Evolutionary conservation across 164 flowering plant genomes (phyloP).

Genomic region (Aristolochia californica): DNA sequence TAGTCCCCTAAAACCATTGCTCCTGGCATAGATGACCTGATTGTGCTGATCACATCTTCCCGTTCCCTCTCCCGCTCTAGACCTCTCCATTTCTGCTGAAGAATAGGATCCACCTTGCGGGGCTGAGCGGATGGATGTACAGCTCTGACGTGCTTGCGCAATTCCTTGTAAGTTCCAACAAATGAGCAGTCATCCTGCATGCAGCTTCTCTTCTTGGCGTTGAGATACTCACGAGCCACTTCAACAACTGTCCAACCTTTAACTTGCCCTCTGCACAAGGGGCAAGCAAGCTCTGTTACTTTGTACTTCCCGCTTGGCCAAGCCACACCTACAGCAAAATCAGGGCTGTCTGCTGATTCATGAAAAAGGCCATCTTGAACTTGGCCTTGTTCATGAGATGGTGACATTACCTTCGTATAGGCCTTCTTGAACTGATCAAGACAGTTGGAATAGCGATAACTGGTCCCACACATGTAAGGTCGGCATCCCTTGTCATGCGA

Average conservation of each 20-base stretch:
- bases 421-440: conserved; percentile 48
- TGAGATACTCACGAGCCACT: conserved; percentile 34
- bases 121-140: conserved; percentile 37
- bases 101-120: conserved; percentile 33
- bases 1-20: conserved; percentile 45
- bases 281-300: conserved; percentile 33
- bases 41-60: conserved; percentile 45
- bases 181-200: conserved; percentile 34
- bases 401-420: conserved; percentile 18
- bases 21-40: conserved; percentile 41
- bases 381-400: conserved; percentile 5
- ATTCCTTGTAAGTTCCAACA: conserved; percentile 28
- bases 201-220: conserved; percentile 32
- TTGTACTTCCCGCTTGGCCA: conserved; percentile 18
- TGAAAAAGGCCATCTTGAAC: conserved; percentile 5
- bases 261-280: conserved; percentile 43
- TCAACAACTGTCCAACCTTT: conserved; percentile 46
- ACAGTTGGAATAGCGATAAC: conserved; percentile 55
- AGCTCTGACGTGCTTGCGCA: conserved; percentile 30
- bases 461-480: conserved; percentile 71
- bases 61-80: conserved; percentile 40
- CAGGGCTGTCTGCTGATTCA: conserved; percentile 4
- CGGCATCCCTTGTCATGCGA: conserved; percentile 70
- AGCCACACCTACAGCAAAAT: conserved; percentile 3
- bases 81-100: conserved; percentile 37